Percentiles rank a stretch among this genome's conserved stretches.
phyloP scores from a whole-genome alignment of 306 rosid genomes.

The Dalbergia cultrata region DNA sequence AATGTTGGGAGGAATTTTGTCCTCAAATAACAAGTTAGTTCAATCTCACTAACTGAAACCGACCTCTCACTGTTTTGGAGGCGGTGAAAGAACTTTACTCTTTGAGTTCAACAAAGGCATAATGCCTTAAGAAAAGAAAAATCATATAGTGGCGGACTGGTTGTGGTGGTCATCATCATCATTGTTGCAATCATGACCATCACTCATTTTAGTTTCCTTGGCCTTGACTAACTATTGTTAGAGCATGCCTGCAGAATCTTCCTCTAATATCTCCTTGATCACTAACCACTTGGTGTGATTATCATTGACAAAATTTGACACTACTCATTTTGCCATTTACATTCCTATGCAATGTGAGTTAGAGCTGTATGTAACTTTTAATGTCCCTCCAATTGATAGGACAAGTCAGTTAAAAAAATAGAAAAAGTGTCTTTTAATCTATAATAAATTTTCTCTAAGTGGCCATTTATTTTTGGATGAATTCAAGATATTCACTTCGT shows the following conservation, averaged over 20 bases:
- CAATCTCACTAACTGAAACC: slow-evolving; percentile 49
- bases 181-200: slow-evolving; percentile 51
- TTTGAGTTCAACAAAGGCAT: slow-evolving; percentile 41
- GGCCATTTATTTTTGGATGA: no score
- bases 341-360: neutral
- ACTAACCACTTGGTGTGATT: slow-evolving; percentile 2
- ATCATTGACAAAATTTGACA: slow-evolving; percentile 31
- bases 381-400: neutral
- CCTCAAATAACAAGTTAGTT: slow-evolving; percentile 30
- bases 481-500: no score
- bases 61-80: slow-evolving; percentile 45
- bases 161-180: slow-evolving; percentile 51
- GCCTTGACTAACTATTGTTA: slow-evolving; percentile 45
- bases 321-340: neutral
- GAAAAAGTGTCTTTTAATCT: neutral
- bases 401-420: neutral
- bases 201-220: slow-evolving; percentile 52
- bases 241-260: slow-evolving; percentile 52
- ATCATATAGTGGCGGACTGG: slow-evolving; percentile 44
- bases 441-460: neutral
- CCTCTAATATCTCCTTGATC: slow-evolving; percentile 28
- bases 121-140: slow-evolving; percentile 23
- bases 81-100: slow-evolving; percentile 12
- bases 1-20: slow-evolving; percentile 35
- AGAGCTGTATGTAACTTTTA: neutral